Conservation (phyloP, 2,329 filamentous ascomycete species). For the Sporothrix brunneoviolacea region DNA sequence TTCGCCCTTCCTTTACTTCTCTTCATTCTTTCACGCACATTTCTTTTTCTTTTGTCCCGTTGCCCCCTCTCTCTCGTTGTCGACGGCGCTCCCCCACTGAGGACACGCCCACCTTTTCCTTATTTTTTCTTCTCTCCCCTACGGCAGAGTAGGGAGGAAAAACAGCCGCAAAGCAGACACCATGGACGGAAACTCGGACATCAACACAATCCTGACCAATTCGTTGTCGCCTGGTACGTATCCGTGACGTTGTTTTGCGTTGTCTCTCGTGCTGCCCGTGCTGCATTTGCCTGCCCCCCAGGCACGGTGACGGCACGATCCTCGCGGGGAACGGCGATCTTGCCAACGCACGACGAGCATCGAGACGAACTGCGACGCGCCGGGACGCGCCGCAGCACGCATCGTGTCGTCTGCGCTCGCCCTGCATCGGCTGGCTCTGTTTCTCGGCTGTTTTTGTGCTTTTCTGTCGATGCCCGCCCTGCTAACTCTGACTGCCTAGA, state of each 20-base stretch:
- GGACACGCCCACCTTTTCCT: slow-evolving; percentile 7
- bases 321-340: not conserved
- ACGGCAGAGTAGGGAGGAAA: slow-evolving; percentile 10
- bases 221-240: slow-evolving; percentile 87
- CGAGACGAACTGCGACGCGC: slow-evolving; percentile 1
- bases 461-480: slow-evolving; percentile 12
- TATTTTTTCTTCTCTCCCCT: slow-evolving; percentile 10
- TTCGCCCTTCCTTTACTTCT: slow-evolving; percentile 2
- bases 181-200: slow-evolving; percentile 76
- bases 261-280: slow-evolving; percentile 10
- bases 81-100: not conserved
- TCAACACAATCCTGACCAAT: slow-evolving; percentile 95
- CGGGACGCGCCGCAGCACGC: slow-evolving; percentile 5
- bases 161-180: slow-evolving; percentile 25
- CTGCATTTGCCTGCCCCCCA: slow-evolving; percentile 14
- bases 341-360: slow-evolving; percentile 13
- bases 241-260: too few relatives aligned
- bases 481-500: slow-evolving; percentile 47
- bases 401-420: not conserved
- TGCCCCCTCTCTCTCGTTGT: not conserved
- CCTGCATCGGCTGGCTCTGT: not conserved
- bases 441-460: not conserved
- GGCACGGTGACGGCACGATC: slow-evolving; percentile 7
- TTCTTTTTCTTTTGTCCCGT: not conserved
- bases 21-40: slow-evolving; percentile 7